Percentiles rank a stretch among this genome's conserved stretches.
Conservation (phyloP, 2,329 filamentous ascomycete genomes). For the Hypoxylon sp. region DNA sequence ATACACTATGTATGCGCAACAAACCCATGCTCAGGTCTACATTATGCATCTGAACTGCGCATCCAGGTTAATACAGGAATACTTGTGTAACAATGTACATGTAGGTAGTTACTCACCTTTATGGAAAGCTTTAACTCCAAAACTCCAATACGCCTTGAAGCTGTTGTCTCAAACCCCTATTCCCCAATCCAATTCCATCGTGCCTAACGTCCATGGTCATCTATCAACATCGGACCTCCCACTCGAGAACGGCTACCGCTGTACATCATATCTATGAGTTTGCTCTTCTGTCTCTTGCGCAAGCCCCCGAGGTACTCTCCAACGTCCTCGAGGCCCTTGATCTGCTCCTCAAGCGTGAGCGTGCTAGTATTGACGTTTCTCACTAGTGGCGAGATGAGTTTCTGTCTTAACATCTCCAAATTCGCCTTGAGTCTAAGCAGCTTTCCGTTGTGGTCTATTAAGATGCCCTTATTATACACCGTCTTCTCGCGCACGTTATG, state of each 20-base stretch:
- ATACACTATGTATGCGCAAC: slow-evolving; percentile 20
- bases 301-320: slow-evolving; percentile 83
- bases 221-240: slow-evolving; percentile 41
- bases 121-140: slow-evolving; percentile 31
- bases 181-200: slow-evolving; percentile 21
- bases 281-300: slow-evolving; percentile 84
- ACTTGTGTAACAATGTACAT: not conserved
- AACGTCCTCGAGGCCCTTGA: slow-evolving; percentile 84
- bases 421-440: slow-evolving; percentile 88
- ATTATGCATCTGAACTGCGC: slow-evolving; percentile 19
- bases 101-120: slow-evolving; percentile 27
- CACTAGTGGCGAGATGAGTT: slow-evolving; percentile 87
- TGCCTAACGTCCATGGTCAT: slow-evolving; percentile 34
- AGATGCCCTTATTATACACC: slow-evolving; percentile 86
- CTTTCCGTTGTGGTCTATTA: slow-evolving; percentile 89
- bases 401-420: slow-evolving; percentile 85
- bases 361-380: slow-evolving; percentile 77
- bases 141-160: slow-evolving; percentile 12
- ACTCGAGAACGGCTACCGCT: slow-evolving; percentile 59
- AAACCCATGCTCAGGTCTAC: slow-evolving; percentile 3
- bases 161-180: slow-evolving; percentile 7
- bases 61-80: slow-evolving; percentile 13
- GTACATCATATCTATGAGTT: slow-evolving; percentile 85
- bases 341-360: slow-evolving; percentile 86
- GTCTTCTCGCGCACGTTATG: slow-evolving; percentile 85